Evolutionary conservation across 345 rosid genomes (phyloP), one percentile per base, ranked within the genome.

Genomic region (Camelina hispida): DNA sequence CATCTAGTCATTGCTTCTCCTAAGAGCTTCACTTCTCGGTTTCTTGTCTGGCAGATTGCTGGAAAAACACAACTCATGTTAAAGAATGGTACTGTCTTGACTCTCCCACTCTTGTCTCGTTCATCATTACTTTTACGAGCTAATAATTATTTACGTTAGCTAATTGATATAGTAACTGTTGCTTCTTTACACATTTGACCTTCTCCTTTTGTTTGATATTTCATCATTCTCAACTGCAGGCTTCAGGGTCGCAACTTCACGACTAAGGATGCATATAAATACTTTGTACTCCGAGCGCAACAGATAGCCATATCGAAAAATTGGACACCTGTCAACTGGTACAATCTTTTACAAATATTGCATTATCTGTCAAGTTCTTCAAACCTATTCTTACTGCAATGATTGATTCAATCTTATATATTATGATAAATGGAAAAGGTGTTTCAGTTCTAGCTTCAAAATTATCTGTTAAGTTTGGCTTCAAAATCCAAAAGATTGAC

Each of bases 241-340:
- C 97, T 95, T 70, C 81, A 58, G 30, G 82, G 61, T 68, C 86
- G 71, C 37, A 90, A 89, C 72, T 84, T 90, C 87, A 86, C 93
- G 5, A 47, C 85, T 25, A 84, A 85, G 81, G 89, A 86, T 5
- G 96, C 96, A 18, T 90, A 92, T 72, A 66, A 84, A 69, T 88
- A 87, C 81, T 92, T 92, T 74, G 94, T 92, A 50, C 85, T 88
- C 55, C 85, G 83, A 82, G 91, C 97, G 9, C 97, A 92, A 82
- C 85, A 88, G 74, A 88, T 92, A 16, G 97, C 97, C 1, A 87
- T 90, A 48, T 84, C 92, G 25, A 84, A 88, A 69, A 74, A 76
- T 32, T 88, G 93, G 94, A 92, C 84, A 8, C 96, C 97, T 13
- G 97, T 90, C 66, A 92, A 92, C 79, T 92, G 97, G 97, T 90